A percentile compares a stretch with the other conserved stretches of the same genome.
These are phyloP conservation scores for Amphicarpaea edgeworthii DNA, from an alignment of 306 rosid species.

Conservation along the genomic window DNA sequence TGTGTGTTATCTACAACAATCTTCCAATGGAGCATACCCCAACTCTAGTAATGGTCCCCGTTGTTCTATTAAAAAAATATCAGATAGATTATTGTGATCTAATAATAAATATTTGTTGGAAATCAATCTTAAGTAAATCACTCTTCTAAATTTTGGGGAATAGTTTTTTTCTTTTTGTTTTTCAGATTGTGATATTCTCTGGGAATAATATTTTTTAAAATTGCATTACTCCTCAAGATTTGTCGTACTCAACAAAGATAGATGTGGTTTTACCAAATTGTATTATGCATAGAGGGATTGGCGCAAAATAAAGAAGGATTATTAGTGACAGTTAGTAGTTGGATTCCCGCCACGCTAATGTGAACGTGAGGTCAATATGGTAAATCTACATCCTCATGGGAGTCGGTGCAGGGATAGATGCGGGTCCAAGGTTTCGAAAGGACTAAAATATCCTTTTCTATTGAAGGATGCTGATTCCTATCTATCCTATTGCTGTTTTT, in stretches of 20 bases:
- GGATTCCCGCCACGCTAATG: constrained; percentile 29
- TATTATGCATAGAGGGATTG: background rate
- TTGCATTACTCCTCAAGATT: background rate
- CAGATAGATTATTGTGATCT: background rate
- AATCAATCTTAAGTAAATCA: background rate
- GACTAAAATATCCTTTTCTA: constrained; percentile 36
- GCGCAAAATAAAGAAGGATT: background rate
- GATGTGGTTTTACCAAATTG: background rate
- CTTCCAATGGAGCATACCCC: background rate
- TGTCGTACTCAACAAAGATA: too few relatives aligned
- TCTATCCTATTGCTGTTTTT: background rate
- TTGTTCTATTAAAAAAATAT: background rate
- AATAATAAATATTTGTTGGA: background rate
- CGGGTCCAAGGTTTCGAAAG: background rate
- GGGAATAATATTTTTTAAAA: background rate
- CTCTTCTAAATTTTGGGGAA: background rate
- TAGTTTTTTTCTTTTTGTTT: background rate
- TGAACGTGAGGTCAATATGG: constrained; percentile 43
- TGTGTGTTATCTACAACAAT: background rate
- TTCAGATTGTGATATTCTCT: background rate
- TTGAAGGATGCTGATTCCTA: background rate
- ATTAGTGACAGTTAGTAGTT: background rate
- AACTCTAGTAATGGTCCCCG: background rate
- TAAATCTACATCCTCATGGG: background rate
- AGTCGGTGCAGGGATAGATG: constrained; percentile 46